Base-by-base conservation (phyloP, 1,284 basidiomycete genomes). In the Naganishia sp. region DNA sequence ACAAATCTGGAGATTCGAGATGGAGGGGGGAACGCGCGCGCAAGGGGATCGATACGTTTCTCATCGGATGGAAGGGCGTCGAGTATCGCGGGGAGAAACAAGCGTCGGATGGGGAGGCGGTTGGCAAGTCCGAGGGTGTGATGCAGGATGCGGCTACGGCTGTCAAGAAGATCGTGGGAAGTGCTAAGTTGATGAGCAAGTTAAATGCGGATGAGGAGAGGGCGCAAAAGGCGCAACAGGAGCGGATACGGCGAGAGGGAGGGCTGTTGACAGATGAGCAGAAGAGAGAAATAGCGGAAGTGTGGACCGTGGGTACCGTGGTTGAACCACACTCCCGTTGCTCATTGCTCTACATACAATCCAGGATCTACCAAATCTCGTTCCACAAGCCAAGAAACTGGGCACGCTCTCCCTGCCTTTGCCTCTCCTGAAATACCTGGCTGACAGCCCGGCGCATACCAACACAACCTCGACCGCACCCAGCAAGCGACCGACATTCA, bases 41-140 rank as follows among this genome's bases (percentile, higher is more conserved):
- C 9, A 31, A 50, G 39, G 55, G 52, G 18, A 68, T 70, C 55
- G 75, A 79, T 63, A 76, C 73, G 3, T 71, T 77, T 2, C 57
- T 80, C 39, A 50, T 80, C 6, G 79, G 77, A 10, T 77, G 74
- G 68, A 73, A 73, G 54, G 76, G 75, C 1, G 67, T 78, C 9
- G 76, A 78, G 67, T 78, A 77, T 60, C 71, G 70, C 48, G 75
- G 77, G 0, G 67, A 72, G 42, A 72, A 71, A 49, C 74, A 71
- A 42, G 65, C 64, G 16, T 68, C 71, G 49, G 63, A 44, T 11
- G 65, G 60, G 28, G 46, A 52, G 1, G 23, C 43, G 55, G 68
- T 70, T 61, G 72, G 72, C 46, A 71, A 71, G 6, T 71, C 71
- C 66, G 72, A 28, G 4, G 49, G 48, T 39, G 43, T 45, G 3